These are phyloP conservation scores for Ceratocystis colombiana DNA, from an alignment of 2,329 filamentous ascomycete genomes.

Conservation along the genomic window DNA sequence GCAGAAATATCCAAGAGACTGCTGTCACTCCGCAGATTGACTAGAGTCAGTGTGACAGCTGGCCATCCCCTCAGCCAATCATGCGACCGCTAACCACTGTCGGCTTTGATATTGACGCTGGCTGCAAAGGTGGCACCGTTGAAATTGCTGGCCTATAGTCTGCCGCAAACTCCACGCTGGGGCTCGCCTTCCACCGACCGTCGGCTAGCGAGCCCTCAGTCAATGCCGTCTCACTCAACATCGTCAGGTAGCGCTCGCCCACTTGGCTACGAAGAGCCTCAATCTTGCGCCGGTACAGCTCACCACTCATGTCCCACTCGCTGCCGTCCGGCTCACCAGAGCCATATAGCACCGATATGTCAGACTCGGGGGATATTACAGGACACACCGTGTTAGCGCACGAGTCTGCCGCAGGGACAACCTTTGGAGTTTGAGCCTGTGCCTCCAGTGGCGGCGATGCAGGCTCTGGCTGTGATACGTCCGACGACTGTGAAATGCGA, in stretches of 20 bases:
- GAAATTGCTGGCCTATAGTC: constrained; percentile 1
- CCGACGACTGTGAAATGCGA: constrained; percentile 25
- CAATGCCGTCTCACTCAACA: constrained; percentile 57
- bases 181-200: constrained; percentile 41
- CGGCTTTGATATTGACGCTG: constrained; percentile 33
- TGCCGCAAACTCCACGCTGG: constrained; percentile 32
- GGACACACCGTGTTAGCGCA: constrained; percentile 1
- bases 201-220: not conserved
- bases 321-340: constrained; percentile 35
- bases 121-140: constrained; percentile 13
- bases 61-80: constrained; percentile 35
- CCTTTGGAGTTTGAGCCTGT: constrained; percentile 20
- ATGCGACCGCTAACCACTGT: constrained; percentile 46
- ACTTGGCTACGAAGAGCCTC: constrained; percentile 77
- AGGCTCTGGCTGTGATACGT: constrained; percentile 23
- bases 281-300: constrained; percentile 78
- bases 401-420: constrained; percentile 21
- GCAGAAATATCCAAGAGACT: not conserved
- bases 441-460: constrained; percentile 22
- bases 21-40: not conserved
- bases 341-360: constrained; percentile 23
- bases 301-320: constrained; percentile 59
- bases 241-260: constrained; percentile 77
- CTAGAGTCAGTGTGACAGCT: not conserved
- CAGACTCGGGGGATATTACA: constrained; percentile 17